A percentile compares a stretch with the other conserved stretches of the same genome.
These are phyloP conservation scores for Nepenthes alata DNA, from an alignment of 179 eudicot species.

Conservation along the genomic window DNA sequence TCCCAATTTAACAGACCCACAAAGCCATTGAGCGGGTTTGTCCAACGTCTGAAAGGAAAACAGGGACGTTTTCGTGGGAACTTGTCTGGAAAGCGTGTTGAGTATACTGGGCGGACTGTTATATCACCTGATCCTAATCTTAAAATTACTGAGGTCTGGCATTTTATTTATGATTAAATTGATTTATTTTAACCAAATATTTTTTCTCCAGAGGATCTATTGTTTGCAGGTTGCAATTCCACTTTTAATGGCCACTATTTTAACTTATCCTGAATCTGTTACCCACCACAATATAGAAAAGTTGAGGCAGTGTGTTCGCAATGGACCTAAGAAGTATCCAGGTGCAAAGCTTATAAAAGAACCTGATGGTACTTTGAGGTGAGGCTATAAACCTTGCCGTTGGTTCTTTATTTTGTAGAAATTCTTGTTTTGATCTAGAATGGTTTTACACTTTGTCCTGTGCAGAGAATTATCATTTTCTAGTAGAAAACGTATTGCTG, in stretches of 20 bases:
- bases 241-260: constrained; percentile 64
- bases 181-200: too few species aligned
- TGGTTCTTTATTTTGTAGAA: background rate
- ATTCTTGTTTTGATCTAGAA: background rate
- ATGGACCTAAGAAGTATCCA: constrained; percentile 85
- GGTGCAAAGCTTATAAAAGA: constrained; percentile 70
- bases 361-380: constrained; percentile 58
- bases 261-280: constrained; percentile 86
- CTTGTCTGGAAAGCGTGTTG: constrained; percentile 96
- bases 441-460: constrained; percentile 3
- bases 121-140: constrained; percentile 96
- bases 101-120: constrained; percentile 91
- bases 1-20: background rate
- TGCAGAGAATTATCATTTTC: constrained; percentile 58
- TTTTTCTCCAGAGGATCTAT: background rate
- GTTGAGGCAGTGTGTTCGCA: constrained; percentile 85
- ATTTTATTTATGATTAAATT: background rate
- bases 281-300: constrained; percentile 84
- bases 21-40: constrained; percentile 63
- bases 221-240: constrained; percentile 80
- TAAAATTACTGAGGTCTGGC: constrained; percentile 78
- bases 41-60: constrained; percentile 95
- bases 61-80: constrained; percentile 98
- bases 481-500: constrained; percentile 65
- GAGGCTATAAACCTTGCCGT: constrained; percentile 5